Evolutionary conservation across 768 basidiomycete species (phyloP).

Genomic region (Rhodosporidiobolus sp.): DNA sequence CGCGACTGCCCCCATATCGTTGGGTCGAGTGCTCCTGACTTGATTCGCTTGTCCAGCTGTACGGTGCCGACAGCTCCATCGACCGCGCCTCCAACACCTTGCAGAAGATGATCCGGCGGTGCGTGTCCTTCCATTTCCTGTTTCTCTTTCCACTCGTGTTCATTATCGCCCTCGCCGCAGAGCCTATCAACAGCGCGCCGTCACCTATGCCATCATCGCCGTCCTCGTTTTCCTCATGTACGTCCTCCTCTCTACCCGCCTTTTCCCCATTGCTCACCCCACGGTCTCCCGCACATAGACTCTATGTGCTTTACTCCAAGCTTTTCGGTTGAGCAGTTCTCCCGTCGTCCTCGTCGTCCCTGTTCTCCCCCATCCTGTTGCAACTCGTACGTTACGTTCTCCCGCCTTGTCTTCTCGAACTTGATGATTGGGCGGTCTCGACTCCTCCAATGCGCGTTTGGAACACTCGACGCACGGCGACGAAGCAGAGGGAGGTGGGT

Average conservation of each 20-base stretch:
- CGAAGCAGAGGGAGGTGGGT: too few relatives aligned
- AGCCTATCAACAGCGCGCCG: constrained; percentile 93
- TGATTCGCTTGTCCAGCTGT: constrained; percentile 57
- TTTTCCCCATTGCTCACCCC: not conserved
- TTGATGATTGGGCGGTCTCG: not conserved
- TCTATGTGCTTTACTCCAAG: constrained; percentile 77
- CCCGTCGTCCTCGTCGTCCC: not conserved
- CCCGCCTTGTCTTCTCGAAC: not conserved
- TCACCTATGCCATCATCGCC: constrained; percentile 79
- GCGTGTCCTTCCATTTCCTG: constrained; percentile 46
- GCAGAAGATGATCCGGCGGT: constrained; percentile 95
- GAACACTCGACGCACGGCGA: too few relatives aligned
- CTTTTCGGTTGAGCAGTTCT: constrained; percentile 45
- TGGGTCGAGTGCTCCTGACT: not conserved
- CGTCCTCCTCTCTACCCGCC: constrained; percentile 31
- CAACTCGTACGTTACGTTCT: not conserved
- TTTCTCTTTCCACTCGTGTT: constrained; percentile 21
- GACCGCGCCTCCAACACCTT: constrained; percentile 87
- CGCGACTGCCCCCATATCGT: constrained; percentile 40
- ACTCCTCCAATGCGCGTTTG: not conserved
- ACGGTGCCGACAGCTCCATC: constrained; percentile 80
- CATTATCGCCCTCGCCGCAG: constrained; percentile 56
- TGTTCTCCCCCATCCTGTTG: not conserved
- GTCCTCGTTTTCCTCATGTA: constrained; percentile 78
- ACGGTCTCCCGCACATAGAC: constrained; percentile 34